phyloP scores from a whole-genome alignment of 495 filamentous ascomycete genomes.

The Xanthoparmelia taractica region DNA sequence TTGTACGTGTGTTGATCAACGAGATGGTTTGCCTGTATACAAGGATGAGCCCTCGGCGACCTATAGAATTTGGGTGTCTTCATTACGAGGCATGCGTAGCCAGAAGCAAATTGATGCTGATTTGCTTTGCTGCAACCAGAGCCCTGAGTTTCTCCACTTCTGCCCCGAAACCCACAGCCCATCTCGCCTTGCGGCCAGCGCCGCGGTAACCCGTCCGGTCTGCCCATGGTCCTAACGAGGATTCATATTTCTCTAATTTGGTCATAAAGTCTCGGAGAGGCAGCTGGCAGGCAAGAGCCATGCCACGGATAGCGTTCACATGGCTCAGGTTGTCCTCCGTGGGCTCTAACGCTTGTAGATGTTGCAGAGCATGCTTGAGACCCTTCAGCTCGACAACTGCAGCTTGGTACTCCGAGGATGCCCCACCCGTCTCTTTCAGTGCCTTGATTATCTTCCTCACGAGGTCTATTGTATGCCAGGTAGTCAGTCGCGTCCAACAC shows the following conservation, averaged over 20 bases:
- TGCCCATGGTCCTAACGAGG: constrained; percentile 13
- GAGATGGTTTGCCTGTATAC: constrained; percentile 18
- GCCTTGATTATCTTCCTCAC: constrained; percentile 26
- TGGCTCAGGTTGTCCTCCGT: constrained; percentile 25
- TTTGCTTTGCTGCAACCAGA: constrained; percentile 25
- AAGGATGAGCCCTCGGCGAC: not conserved
- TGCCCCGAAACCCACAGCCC: constrained; percentile 27
- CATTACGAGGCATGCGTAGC: constrained; percentile 24
- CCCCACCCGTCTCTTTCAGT: constrained; percentile 28
- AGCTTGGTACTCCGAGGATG: constrained; percentile 28
- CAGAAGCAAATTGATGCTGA: constrained; percentile 28
- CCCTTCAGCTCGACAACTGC: constrained; percentile 29
- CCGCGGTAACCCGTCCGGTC: constrained; percentile 9
- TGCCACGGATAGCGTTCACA: constrained; percentile 31
- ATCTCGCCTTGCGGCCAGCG: constrained; percentile 25
- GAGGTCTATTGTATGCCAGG: constrained; percentile 15
- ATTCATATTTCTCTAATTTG: constrained; percentile 28
- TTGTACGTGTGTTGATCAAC: constrained; percentile 5
- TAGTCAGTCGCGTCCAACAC: not conserved
- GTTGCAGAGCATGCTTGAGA: constrained; percentile 25
- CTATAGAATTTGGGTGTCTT: not conserved
- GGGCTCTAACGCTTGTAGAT: constrained; percentile 25
- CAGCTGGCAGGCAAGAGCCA: constrained; percentile 27
- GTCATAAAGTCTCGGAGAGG: constrained; percentile 28
- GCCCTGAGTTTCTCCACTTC: constrained; percentile 30